These are phyloP conservation scores for Blastobotrys serpentis DNA, from an alignment of 1,139 yeast species.

Conservation along the genomic window DNA sequence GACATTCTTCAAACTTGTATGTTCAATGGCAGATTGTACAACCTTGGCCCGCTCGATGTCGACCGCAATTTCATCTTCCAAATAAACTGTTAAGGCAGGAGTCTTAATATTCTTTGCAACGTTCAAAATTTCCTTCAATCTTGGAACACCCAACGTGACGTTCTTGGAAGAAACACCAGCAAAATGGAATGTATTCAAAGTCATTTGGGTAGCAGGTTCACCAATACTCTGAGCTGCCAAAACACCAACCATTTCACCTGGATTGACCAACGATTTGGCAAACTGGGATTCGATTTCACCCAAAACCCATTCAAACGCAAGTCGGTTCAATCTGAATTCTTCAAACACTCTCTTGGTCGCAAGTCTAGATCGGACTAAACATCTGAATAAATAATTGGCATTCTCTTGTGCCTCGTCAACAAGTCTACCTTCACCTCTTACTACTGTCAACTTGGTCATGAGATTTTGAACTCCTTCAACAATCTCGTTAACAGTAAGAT, in stretches of 20 bases:
- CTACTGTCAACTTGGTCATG: constrained; percentile 65
- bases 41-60: constrained; percentile 94
- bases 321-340: constrained; percentile 79
- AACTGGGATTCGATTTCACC: constrained; percentile 94
- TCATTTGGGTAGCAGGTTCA: constrained; percentile 99
- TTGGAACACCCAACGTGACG: constrained; percentile 99
- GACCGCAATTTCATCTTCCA: constrained; percentile 73
- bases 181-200: constrained; percentile 98
- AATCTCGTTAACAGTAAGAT: constrained; percentile 79
- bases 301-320: constrained; percentile 92
- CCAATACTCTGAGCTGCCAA: constrained; percentile 99
- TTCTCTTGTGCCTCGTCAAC: constrained; percentile 86
- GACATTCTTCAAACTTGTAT: constrained; percentile 89
- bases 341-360: constrained; percentile 89
- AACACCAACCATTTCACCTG: constrained; percentile 99
- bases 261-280: constrained; percentile 89
- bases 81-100: constrained; percentile 93
- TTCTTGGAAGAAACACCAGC: constrained; percentile 99
- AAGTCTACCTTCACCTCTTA: constrained; percentile 78
- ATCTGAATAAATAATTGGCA: constrained; percentile 87
- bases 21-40: constrained; percentile 95
- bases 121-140: constrained; percentile 97
- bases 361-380: constrained; percentile 86
- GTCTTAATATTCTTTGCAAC: constrained; percentile 98
- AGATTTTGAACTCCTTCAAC: constrained; percentile 70